Conservation (phyloP, 345 rosid genomes). For the Alliaria petiolata region DNA sequence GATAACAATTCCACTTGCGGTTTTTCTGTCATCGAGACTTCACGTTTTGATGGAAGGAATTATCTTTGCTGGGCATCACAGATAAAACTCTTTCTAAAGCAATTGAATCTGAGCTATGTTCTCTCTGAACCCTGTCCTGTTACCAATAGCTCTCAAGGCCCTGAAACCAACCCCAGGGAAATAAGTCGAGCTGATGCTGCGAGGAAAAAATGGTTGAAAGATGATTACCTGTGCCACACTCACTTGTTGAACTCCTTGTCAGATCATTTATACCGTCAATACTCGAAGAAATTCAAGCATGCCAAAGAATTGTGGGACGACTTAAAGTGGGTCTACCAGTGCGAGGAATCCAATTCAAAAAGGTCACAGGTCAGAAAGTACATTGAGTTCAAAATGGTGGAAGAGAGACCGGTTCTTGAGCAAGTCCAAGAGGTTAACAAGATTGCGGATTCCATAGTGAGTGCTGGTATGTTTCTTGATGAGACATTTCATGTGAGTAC, state of each 20-base stretch:
- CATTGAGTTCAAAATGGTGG: slow-evolving; percentile 66
- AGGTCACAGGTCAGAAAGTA: slow-evolving; percentile 69
- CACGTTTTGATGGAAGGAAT: slow-evolving; percentile 74
- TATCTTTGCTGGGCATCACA: slow-evolving; percentile 54
- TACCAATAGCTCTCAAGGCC: slow-evolving; percentile 17
- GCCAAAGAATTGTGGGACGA: slow-evolving; percentile 89
- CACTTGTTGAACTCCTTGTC: slow-evolving; percentile 64
- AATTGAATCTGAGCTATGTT: slow-evolving; percentile 54
- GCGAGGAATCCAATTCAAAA: slow-evolving; percentile 58
- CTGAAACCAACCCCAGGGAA: slow-evolving; percentile 33
- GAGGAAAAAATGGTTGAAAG: slow-evolving; percentile 53
- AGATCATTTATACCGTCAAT: slow-evolving; percentile 56
- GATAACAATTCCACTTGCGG: slow-evolving; percentile 24
- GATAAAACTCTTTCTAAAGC: slow-evolving; percentile 67
- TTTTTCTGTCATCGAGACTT: slow-evolving; percentile 38
- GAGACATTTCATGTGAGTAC: slow-evolving; percentile 74
- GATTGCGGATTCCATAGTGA: slow-evolving; percentile 64
- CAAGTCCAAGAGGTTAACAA: slow-evolving; percentile 63
- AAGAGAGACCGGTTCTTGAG: slow-evolving; percentile 48
- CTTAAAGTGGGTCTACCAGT: slow-evolving; percentile 59
- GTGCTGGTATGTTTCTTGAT: slow-evolving; percentile 57
- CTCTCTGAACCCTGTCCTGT: slow-evolving; percentile 56
- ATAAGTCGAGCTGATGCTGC: slow-evolving; percentile 35
- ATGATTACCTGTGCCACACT: slow-evolving; percentile 59
- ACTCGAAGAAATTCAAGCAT: slow-evolving; percentile 43